A percentile compares a stretch with the other conserved stretches of the same genome.
phyloP scores from a whole-genome alignment of 192 early-diverging fungal genomes.

The Geosiphon pyriformis region DNA sequence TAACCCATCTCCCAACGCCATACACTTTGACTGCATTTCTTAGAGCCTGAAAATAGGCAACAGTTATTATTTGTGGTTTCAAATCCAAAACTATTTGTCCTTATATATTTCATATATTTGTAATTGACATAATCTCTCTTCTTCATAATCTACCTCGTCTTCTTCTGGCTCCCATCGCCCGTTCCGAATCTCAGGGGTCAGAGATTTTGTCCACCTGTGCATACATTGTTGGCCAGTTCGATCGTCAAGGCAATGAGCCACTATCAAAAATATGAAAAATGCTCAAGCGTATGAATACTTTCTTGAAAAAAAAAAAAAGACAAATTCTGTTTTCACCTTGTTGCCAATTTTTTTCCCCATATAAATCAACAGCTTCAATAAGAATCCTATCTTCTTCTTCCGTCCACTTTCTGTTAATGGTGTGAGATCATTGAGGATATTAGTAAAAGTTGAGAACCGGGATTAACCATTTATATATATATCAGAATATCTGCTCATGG shows the following conservation, averaged over 20 bases:
- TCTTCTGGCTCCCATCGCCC: slow-evolving; percentile 64
- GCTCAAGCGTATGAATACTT: neutral
- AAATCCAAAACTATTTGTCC: too few species aligned
- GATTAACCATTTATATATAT: too few species aligned
- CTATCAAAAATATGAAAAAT: slow-evolving; percentile 5
- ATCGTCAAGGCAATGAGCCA: slow-evolving; percentile 57
- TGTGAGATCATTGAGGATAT: slow-evolving; percentile 25
- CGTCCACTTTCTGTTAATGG: slow-evolving; percentile 51
- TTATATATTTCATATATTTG: too few species aligned
- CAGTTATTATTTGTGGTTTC: neutral
- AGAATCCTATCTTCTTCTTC: slow-evolving; percentile 61
- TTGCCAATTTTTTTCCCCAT: slow-evolving; percentile 72
- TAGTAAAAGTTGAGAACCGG: too few species aligned
- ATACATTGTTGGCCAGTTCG: slow-evolving; percentile 68
- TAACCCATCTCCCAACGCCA: slow-evolving; percentile 65
- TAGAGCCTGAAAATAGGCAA: slow-evolving; percentile 32
- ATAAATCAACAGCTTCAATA: slow-evolving; percentile 53
- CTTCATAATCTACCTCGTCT: slow-evolving; percentile 37
- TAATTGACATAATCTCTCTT: neutral
- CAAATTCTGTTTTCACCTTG: too few species aligned
- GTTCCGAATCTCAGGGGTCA: slow-evolving; percentile 61
- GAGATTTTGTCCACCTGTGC: slow-evolving; percentile 65
- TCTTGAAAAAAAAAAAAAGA: too few species aligned
- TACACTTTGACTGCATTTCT: slow-evolving; percentile 58
- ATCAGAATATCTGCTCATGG: neutral